Base-by-base conservation (phyloP, 345 rosid genomes). In the Lumnitzera littorea region DNA sequence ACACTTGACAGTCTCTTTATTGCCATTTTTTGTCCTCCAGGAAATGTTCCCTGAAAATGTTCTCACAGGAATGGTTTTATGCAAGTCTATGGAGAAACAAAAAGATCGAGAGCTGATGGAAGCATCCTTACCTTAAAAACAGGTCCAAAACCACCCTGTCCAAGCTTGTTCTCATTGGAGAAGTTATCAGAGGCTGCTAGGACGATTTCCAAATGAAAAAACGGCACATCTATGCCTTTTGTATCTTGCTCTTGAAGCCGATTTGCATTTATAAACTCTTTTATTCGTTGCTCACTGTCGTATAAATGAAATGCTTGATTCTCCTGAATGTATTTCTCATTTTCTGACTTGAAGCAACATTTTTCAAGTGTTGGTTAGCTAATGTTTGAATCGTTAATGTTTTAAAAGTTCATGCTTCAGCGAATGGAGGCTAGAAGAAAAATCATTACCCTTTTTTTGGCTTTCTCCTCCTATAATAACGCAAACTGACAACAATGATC, bases 61-160 rank as follows among this genome's bases (percentile, higher is more conserved):
- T 27, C 1, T 27, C 31, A 27, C 5, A 27, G 31, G 31, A 27
- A 27, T 27, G 31, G 31, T 27, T 27, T 27, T 27, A 27, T 27
- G 31, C 5, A 27, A 5, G 3, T 5, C 31, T 27, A 51, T 46
- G 16, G 41, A 9, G 11, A 12, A 29, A 5, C 3, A 2, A 27
- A 27, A 5, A 27, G 31, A 27, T 27, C 5, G 20, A 27, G 5
- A 27, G 31, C 5, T 27, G 31, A 27, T 14, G 52, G 2, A 41
- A 57, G 17, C 5, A 36, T 53, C 31, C 53, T 2, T 43, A 77
- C 86, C 90, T 75, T 81, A 65, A 77, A 84, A 49, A 84, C 90
- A 8, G 84, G 84, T n/a, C 90, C 86, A 48, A 84, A 84, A 0
- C 90, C 86, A 0, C 90, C 86, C 62, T 62, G 75, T 8, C 86